These are phyloP conservation scores for Acacia pycnantha DNA, from an alignment of 331 rosid genomes.

Conservation along the genomic window DNA sequence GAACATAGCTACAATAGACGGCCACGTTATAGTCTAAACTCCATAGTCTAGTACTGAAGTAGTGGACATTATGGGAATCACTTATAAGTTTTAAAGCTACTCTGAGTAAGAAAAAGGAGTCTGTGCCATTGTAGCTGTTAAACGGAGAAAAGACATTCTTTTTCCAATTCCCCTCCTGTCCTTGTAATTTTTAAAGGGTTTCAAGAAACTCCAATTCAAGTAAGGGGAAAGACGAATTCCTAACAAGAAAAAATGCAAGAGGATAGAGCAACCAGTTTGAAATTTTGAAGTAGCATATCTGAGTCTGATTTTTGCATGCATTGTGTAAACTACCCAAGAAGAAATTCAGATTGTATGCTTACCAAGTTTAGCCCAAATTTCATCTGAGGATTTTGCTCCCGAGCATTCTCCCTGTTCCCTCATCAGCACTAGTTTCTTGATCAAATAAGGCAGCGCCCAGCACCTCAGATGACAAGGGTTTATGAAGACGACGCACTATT, in stretches of 20 bases:
- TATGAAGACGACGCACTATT: background rate
- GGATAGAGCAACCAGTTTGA: conserved; percentile 5
- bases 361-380: conserved; percentile 92
- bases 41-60: background rate
- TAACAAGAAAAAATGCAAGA: background rate
- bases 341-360: conserved; percentile 12
- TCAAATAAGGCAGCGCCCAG: background rate
- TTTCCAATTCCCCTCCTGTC: conserved; percentile 1
- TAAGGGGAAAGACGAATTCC: background rate
- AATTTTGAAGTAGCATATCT: background rate
- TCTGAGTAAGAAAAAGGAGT: background rate
- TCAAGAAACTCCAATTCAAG: background rate
- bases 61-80: background rate
- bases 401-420: conserved; percentile 66
- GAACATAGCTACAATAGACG: background rate
- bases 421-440: conserved; percentile 31
- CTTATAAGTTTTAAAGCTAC: background rate
- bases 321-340: background rate
- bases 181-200: conserved; percentile 3
- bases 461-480: background rate
- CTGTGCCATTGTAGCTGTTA: background rate
- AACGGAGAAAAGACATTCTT: conserved; percentile 1
- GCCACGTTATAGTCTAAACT: background rate
- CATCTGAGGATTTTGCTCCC: conserved; percentile 43
- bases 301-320: conserved; percentile 15